Evolutionary conservation across 2,329 filamentous ascomycete genomes (phyloP).

Genomic region (Fusarium ramigenum): DNA sequence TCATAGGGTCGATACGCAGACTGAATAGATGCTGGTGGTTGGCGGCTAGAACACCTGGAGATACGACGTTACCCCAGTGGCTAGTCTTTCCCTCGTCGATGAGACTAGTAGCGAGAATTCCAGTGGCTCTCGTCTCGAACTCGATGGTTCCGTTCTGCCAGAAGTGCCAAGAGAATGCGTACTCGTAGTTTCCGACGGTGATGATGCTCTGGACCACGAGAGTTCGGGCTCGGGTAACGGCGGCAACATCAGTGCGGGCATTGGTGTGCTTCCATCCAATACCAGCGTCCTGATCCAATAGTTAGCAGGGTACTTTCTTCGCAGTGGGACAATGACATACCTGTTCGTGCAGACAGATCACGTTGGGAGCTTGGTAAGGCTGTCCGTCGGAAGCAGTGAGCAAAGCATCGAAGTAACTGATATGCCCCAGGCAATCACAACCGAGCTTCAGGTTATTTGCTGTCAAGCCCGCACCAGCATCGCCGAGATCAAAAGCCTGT

Average conservation of each 20-base stretch:
- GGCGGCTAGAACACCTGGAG: conserved; percentile 70
- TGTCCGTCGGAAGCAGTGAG: background rate
- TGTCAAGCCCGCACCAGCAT: conserved; percentile 72
- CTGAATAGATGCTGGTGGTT: conserved; percentile 78
- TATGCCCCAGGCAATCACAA: conserved; percentile 48
- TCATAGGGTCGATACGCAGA: conserved; percentile 69
- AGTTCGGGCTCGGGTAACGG: conserved; percentile 67
- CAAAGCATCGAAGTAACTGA: conserved; percentile 49
- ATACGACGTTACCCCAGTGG: conserved; percentile 69
- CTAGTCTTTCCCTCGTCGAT: conserved; percentile 64
- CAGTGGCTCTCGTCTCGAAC: conserved; percentile 71
- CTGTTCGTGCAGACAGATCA: conserved; percentile 73
- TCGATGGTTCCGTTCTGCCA: conserved; percentile 69
- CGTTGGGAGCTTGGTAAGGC: conserved; percentile 58
- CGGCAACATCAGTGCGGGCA: conserved; percentile 67
- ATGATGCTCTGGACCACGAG: conserved; percentile 74
- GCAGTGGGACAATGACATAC: background rate
- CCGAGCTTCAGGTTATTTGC: conserved; percentile 56
- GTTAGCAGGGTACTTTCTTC: background rate
- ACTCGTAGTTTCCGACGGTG: conserved; percentile 77
- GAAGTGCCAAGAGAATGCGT: conserved; percentile 62
- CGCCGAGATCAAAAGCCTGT: conserved; percentile 77
- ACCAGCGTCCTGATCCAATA: conserved; percentile 63
- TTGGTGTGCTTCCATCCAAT: conserved; percentile 78
- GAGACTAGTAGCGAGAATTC: conserved; percentile 68